Evolutionary conservation across 202 grass and related monocot species (phyloP).

Genomic region (Brachypodium distachyon): DNA sequence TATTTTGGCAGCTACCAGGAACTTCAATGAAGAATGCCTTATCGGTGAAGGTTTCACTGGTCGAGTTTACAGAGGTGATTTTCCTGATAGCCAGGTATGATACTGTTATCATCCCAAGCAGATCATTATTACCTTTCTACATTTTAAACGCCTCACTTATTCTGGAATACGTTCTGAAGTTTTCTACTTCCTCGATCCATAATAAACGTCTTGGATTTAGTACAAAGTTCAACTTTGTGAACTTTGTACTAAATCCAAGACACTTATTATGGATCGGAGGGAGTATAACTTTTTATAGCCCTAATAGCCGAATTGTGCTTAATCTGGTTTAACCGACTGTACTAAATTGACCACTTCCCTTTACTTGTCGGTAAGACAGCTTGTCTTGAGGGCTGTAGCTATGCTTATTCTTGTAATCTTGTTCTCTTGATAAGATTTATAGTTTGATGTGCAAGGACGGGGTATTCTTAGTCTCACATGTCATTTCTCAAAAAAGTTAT

Average conservation of each 20-base stretch:
- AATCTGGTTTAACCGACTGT: not conserved
- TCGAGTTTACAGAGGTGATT: conserved; percentile 82
- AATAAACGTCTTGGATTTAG: too few relatives aligned
- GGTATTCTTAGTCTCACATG: not conserved
- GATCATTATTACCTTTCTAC: not conserved
- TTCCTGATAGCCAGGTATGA: conserved; percentile 82
- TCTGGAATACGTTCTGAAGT: conserved; percentile 12
- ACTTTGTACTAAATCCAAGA: too few relatives aligned
- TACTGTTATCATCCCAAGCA: not conserved
- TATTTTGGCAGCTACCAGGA: conserved; percentile 65
- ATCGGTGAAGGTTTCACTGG: conserved; percentile 79
- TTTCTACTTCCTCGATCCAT: too few relatives aligned
- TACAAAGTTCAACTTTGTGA: too few relatives aligned
- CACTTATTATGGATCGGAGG: too few relatives aligned
- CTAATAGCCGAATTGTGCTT: not conserved
- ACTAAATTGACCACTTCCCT: not conserved
- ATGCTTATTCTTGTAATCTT: conserved; percentile 3
- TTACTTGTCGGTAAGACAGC: not conserved
- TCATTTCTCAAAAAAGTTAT: not conserved
- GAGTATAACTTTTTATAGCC: not conserved
- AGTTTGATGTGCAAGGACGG: not conserved
- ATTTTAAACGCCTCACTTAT: conserved; percentile 1
- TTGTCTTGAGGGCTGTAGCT: not conserved
- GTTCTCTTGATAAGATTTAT: conserved; percentile 1
- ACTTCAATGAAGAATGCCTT: conserved; percentile 73